Evolutionary conservation across 306 rosid genomes (phyloP).

Genomic region (Rosa lucieae): DNA sequence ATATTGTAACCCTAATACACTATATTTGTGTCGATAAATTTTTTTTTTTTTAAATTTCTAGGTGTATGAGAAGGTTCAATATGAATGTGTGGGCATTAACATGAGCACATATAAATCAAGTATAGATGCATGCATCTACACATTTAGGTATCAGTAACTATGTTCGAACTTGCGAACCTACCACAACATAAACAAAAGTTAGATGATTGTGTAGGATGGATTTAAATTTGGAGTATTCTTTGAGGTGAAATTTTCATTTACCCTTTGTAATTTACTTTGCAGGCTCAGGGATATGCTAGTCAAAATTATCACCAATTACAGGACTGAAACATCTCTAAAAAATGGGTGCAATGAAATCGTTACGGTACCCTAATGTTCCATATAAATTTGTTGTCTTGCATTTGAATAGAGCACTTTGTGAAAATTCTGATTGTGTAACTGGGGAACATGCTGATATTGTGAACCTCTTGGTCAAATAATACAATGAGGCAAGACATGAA

Average conservation of each 20-base stretch:
- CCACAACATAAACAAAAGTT: not conserved
- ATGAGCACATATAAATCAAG: not conserved
- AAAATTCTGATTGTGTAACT: slow-evolving; percentile 25
- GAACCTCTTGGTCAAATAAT: slow-evolving; percentile 77
- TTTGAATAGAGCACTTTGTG: slow-evolving; percentile 5
- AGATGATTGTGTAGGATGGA: not conserved
- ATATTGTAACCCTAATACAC: not conserved
- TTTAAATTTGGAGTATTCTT: not conserved
- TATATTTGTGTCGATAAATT: not conserved
- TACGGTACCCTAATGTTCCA: slow-evolving; percentile 49
- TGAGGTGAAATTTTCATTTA: not conserved
- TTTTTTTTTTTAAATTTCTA: not conserved
- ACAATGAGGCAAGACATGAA: slow-evolving; percentile 92
- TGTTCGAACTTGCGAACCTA: not conserved
- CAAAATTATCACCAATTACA: slow-evolving; percentile 85
- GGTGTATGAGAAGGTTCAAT: not conserved
- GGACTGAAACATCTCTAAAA: slow-evolving; percentile 94
- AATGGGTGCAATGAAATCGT: slow-evolving; percentile 97
- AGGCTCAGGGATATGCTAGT: slow-evolving; percentile 96
- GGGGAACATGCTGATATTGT: slow-evolving; percentile 77
- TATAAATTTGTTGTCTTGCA: slow-evolving; percentile 2
- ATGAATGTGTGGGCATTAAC: not conserved
- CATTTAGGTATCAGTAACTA: not conserved
- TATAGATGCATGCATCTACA: not conserved
- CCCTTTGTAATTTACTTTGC: slow-evolving; percentile 22